Conservation (phyloP, 768 basidiomycete species). For the Suillus lakei region DNA sequence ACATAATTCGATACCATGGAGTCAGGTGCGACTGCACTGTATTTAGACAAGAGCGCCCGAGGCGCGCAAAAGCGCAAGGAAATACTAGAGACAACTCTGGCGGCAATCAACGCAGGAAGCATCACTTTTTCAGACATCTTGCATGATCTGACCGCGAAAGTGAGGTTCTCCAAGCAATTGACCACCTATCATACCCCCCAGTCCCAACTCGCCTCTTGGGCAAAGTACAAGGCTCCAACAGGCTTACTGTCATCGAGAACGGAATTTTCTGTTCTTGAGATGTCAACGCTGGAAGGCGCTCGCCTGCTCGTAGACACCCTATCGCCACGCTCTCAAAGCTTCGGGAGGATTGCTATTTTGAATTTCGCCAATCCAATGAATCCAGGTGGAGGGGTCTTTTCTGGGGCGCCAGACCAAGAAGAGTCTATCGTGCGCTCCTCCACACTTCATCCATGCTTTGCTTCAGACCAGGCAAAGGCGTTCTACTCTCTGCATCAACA, state of each 20-base stretch:
- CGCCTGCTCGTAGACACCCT: conserved; percentile 38
- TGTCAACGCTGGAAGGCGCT: conserved; percentile 66
- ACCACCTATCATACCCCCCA: conserved; percentile 56
- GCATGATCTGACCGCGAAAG: conserved; percentile 39
- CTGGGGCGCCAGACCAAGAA: conserved; percentile 77
- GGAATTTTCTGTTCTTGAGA: conserved; percentile 56
- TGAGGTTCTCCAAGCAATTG: conserved; percentile 39
- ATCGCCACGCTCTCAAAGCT: conserved; percentile 16
- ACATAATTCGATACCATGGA: neutral
- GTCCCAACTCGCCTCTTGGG: conserved; percentile 54
- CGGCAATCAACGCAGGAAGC: conserved; percentile 50
- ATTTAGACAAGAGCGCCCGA: neutral
- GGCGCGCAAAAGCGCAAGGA: conserved; percentile 11
- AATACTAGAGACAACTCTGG: conserved; percentile 57
- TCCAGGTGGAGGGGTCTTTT: conserved; percentile 75
- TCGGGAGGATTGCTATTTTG: conserved; percentile 59
- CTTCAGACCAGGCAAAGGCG: conserved; percentile 52
- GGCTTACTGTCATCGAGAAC: neutral
- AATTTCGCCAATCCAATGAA: conserved; percentile 79
- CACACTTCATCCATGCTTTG: conserved; percentile 66
- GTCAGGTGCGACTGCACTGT: neutral
- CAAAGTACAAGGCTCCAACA: conserved; percentile 16
- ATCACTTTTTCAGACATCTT: conserved; percentile 34
- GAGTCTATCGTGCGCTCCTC: conserved; percentile 81
- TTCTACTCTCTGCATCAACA: conserved; percentile 67